These are phyloP conservation scores for Candida tropicalis DNA, from an alignment of 1,139 yeast genomes.

Conservation along the genomic window DNA sequence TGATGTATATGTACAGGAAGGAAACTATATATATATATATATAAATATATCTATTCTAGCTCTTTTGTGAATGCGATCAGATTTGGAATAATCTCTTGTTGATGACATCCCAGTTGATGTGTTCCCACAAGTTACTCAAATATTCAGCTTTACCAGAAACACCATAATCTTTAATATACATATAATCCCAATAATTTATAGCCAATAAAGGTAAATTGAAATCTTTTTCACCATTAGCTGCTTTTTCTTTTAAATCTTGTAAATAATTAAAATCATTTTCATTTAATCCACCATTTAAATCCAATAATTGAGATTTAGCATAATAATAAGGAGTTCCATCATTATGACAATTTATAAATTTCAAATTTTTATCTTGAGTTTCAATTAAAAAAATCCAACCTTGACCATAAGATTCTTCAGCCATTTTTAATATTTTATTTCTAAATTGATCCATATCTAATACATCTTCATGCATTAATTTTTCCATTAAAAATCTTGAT, in stretches of 20 bases:
- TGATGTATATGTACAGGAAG: slow-evolving; percentile 7
- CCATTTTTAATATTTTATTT: slow-evolving; percentile 54
- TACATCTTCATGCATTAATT: slow-evolving; percentile 40
- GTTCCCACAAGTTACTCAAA: slow-evolving; percentile 73
- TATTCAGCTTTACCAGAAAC: slow-evolving; percentile 73
- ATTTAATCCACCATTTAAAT: slow-evolving; percentile 72
- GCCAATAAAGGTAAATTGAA: slow-evolving; percentile 79
- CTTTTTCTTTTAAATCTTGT: slow-evolving; percentile 48
- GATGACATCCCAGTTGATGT: slow-evolving; percentile 86
- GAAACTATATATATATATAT: not conserved
- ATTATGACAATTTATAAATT: slow-evolving; percentile 67
- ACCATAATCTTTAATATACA: slow-evolving; percentile 84
- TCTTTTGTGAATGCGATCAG: slow-evolving; percentile 12
- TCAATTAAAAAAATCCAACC: slow-evolving; percentile 94
- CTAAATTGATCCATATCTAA: slow-evolving; percentile 55
- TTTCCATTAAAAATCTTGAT: slow-evolving; percentile 49
- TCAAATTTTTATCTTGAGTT: slow-evolving; percentile 64
- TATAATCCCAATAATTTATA: slow-evolving; percentile 85
- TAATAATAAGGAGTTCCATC: slow-evolving; percentile 91
- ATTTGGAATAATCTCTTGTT: slow-evolving; percentile 58
- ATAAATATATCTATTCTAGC: slow-evolving; percentile 11
- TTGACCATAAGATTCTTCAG: slow-evolving; percentile 60
- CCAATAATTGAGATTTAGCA: slow-evolving; percentile 73
- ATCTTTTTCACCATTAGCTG: slow-evolving; percentile 53
- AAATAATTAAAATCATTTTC: slow-evolving; percentile 53